Evolutionary conservation across 495 filamentous ascomycete genomes (phyloP), one percentile per base, ranked within the genome.

Genomic region (Aspergillus funiculosus): DNA sequence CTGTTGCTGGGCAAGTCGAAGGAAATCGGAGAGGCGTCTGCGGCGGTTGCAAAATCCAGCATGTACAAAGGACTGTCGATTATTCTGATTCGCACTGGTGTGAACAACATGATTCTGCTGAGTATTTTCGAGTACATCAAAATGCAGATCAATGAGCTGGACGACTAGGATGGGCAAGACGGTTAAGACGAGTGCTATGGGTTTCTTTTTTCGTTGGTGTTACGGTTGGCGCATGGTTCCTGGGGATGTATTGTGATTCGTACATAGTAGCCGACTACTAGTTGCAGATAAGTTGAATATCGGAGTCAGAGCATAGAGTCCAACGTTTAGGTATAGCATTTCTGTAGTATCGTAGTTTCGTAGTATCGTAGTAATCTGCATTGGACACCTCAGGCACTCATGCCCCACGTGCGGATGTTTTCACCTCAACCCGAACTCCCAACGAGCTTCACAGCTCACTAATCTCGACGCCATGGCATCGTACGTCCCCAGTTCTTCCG

Each of bases 11-110:
- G 69, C n/a, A 69, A 70, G 37, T 38, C 61, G 15, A 64, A 66
- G 31, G 68, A 73, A 53, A 59, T 73, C 13, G 71, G 69, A 10
- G 66, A 72, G 40, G 67, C 69, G 5, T 69, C 64, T 2, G 46
- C 57, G 6, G 71, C 69, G 0, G 68, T 71, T 1, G 65, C 71
- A 29, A 66, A 67, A 37, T 71, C 71, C 14, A 70, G 69, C 62
- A 74, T 68, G 66, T 74, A 72, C 51, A 74, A 72, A 44, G 71
- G 71, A 13, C 39, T 74, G n/a, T 68, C 69, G 4, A 71, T 72
- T 32, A 69, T 72, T 27, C 53, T 74, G 26, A 53, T 74, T 24
- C 69, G 71, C 19, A 72, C 71, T 3, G 66, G 66, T 15, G 53
- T 74, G 25, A 72, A 74, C 54, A 74, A 74, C 56, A 72, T 72